Percentiles rank a stretch among this genome's conserved stretches.
phyloP scores from a whole-genome alignment of 208 protist genomes.

The Acanthamoeba lenticulata region DNA sequence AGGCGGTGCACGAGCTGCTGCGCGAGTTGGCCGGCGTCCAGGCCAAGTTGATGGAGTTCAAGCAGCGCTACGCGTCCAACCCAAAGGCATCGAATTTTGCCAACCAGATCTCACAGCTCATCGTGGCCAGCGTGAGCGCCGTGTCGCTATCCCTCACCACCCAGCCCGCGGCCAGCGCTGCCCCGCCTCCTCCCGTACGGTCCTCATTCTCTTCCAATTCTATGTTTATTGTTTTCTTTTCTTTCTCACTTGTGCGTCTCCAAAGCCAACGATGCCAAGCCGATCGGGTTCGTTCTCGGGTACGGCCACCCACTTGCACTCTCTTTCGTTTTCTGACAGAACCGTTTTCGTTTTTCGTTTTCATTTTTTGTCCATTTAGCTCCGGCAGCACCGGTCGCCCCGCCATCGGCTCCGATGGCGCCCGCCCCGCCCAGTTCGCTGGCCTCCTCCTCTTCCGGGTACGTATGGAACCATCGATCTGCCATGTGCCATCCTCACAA shows the following conservation, averaged over 20 bases:
- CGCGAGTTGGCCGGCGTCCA: background rate
- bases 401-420: background rate
- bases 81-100: background rate
- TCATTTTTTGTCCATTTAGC: too few relatives aligned
- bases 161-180: background rate
- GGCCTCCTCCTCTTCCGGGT: too few relatives aligned
- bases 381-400: background rate
- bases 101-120: background rate
- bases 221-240: too few relatives aligned
- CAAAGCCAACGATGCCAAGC: background rate
- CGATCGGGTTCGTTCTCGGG: background rate
- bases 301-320: too few relatives aligned
- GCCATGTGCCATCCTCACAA: too few relatives aligned
- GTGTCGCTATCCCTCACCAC: background rate
- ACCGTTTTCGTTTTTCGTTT: too few relatives aligned
- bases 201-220: too few relatives aligned
- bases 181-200: background rate
- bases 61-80: constrained; percentile 27
- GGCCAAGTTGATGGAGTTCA: background rate
- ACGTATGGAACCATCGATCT: too few relatives aligned
- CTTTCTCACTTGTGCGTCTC: background rate
- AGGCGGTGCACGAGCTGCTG: constrained; percentile 30
- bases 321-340: too few relatives aligned
- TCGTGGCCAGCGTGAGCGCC: background rate
- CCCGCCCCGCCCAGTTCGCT: background rate